Base-by-base conservation (phyloP, 164 flowering plant species). In the Pachysandra terminalis region DNA sequence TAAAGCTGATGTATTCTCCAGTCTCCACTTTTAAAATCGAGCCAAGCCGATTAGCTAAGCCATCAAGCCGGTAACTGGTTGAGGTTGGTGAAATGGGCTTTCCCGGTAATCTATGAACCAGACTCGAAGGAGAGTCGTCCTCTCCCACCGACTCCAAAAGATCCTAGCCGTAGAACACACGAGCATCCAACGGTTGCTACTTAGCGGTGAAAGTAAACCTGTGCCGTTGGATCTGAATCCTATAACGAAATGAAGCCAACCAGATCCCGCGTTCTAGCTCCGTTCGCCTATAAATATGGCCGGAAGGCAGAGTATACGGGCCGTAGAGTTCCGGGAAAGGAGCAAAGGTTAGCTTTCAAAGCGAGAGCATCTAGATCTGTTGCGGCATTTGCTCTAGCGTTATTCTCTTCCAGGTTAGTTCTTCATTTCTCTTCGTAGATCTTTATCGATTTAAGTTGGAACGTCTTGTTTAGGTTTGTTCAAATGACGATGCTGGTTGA, bases 81-180 rank as follows among this genome's bases (percentile, higher is more conserved):
- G 64, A 56, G 64, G 71, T 68, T 59, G 71, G 71, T 68, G 71
- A 25, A 49, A 57, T 40, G 26, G 57, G 24, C 19, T 26, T n/a
- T 15, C 51, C 55, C 63, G 63, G 63, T 67, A 6, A 19, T 25
- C 26, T 23, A 7, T 1, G 19, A 19, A 57, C 21, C 52, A 24
- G 28, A 62, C 17, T 24, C 9, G n/a, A 21, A 35, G 28, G 52
- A 35, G 0, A n/a, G 70, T 67, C 63, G 56, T 51, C 49, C 52
- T 59, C 71, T 56, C 28, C 53, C 71, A 68, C 71, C 71, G 66
- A 68, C 65, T 68, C 71, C 71, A 22, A 13, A n/a, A 0, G 9
- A 52, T 68, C 60, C 8, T 16, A 28, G 66, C 65, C 71, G 52
- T 35, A 60, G n/a, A 49, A 58, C 17, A 27, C 19, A 1, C 14